phyloP scores from a whole-genome alignment of 1,284 basidiomycete genomes.

The Apiotrichum akiyoshidainum region DNA sequence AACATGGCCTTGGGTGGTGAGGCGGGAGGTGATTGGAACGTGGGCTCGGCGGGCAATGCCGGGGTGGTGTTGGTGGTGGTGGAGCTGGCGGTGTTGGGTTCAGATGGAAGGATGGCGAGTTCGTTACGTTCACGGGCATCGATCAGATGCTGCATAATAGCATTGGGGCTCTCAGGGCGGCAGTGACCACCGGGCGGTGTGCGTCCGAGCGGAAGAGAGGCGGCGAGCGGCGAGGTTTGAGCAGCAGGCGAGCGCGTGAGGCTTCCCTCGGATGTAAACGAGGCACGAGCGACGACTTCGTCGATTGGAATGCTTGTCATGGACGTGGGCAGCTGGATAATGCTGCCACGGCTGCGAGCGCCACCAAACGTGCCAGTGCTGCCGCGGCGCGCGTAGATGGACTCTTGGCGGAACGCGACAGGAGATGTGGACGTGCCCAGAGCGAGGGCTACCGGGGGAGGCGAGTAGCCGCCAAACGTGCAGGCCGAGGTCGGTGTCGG shows the following conservation, averaged over 20 bases:
- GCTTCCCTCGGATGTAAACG: background rate
- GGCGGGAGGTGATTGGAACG: no score
- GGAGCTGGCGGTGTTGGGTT: background rate
- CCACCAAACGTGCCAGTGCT: constrained; percentile 7
- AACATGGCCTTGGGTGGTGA: background rate
- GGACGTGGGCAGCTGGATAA: constrained; percentile 4
- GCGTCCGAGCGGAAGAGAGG: background rate
- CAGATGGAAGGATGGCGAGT: constrained; percentile 17
- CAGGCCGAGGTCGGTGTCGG: constrained; percentile 1
- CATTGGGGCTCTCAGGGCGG: constrained; percentile 19
- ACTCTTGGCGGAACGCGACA: background rate
- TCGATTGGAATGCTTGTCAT: background rate
- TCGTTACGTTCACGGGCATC: constrained; percentile 15
- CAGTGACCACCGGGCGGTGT: constrained; percentile 21
- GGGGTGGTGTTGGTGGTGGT: background rate
- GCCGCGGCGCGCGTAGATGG: background rate
- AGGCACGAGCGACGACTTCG: background rate
- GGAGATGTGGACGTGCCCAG: constrained; percentile 1
- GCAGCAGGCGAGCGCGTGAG: background rate
- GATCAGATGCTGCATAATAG: constrained; percentile 22
- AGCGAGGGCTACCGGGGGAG: constrained; percentile 4
- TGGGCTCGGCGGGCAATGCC: background rate
- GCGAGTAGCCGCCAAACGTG: background rate
- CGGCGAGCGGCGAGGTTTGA: background rate
- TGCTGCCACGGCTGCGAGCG: constrained; percentile 11